These are phyloP conservation scores for Leucosporidium creatinivorum DNA, from an alignment of 768 basidiomycete genomes.

Conservation along the genomic window DNA sequence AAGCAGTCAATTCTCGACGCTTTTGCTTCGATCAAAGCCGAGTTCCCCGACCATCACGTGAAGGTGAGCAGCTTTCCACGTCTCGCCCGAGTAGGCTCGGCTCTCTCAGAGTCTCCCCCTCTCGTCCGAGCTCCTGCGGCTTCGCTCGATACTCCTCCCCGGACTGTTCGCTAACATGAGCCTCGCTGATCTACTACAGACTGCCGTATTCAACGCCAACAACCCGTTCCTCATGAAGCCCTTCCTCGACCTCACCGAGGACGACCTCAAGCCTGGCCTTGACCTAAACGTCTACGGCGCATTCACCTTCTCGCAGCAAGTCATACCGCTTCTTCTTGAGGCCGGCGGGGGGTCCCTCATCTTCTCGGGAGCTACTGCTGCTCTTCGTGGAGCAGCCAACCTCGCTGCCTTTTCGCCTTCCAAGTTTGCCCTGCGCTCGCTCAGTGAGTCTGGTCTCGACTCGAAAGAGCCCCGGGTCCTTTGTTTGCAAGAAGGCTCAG, in stretches of 20 bases:
- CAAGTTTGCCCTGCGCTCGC: constrained; percentile 33
- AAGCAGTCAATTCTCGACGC: constrained; percentile 18
- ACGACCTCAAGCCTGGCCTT: constrained; percentile 17
- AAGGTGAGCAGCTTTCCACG: background rate
- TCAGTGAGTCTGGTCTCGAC: constrained; percentile 3
- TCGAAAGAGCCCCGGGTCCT: no score
- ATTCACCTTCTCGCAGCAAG: constrained; percentile 31
- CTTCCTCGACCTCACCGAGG: constrained; percentile 34
- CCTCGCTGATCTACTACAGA: background rate
- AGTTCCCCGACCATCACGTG: constrained; percentile 20
- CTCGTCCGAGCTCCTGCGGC: background rate
- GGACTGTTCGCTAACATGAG: no score
- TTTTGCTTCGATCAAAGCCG: constrained; percentile 23
- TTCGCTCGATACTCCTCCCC: background rate
- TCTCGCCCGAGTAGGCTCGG: no score
- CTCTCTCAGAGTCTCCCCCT: no score
- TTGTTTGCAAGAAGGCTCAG: no score
- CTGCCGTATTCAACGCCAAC: constrained; percentile 35
- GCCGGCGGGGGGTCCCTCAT: constrained; percentile 28
- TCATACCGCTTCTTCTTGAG: constrained; percentile 16
- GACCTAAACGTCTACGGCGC: constrained; percentile 29
- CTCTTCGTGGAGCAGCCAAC: constrained; percentile 28
- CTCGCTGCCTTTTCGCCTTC: constrained; percentile 35
- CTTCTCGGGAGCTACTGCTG: constrained; percentile 38
- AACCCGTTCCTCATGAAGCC: constrained; percentile 29